Percentiles rank a stretch among this genome's conserved stretches.
phyloP scores from a whole-genome alignment of 768 basidiomycete genomes.

The Auriscalpium microsporum region DNA sequence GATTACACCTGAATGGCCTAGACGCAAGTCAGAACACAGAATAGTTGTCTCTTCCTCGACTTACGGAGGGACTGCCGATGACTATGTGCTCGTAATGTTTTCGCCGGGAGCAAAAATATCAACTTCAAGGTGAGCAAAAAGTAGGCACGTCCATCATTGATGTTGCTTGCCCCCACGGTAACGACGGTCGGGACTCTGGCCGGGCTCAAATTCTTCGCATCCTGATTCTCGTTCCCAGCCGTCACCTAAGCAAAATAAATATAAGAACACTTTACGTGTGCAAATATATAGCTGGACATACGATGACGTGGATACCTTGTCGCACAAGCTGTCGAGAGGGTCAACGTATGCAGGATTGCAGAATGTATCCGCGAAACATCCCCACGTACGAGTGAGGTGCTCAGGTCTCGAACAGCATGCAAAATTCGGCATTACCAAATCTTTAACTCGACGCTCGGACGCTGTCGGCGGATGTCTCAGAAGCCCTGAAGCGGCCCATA shows the following conservation, averaged over 20 bases:
- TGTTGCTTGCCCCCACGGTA: slow-evolving; percentile 13
- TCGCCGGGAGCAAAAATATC: slow-evolving; percentile 16
- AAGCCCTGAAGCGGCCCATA: no score
- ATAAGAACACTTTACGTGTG: not conserved
- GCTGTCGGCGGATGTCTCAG: no score
- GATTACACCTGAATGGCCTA: not conserved
- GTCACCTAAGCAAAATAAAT: slow-evolving; percentile 8
- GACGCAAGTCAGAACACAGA: not conserved
- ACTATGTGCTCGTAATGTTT: slow-evolving; percentile 8
- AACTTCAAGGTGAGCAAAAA: slow-evolving; percentile 14
- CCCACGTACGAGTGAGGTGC: no score
- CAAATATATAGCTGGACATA: not conserved
- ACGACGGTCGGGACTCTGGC: slow-evolving; percentile 11
- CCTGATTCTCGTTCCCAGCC: slow-evolving; percentile 12
- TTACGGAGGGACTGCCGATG: not conserved
- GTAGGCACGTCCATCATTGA: slow-evolving; percentile 5
- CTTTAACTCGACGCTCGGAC: no score
- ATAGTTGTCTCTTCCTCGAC: not conserved
- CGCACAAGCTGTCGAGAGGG: slow-evolving; percentile 21
- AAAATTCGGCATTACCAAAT: no score
- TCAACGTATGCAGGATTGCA: not conserved
- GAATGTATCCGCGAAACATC: no score
- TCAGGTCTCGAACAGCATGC: no score
- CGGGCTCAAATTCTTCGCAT: slow-evolving; percentile 10
- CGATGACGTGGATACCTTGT: slow-evolving; percentile 25